A percentile compares a stretch with the other conserved stretches of the same genome.
Evolutionary conservation across 108 stramenopile species (phyloP).

Genomic region (Skeletonema marinoi): DNA sequence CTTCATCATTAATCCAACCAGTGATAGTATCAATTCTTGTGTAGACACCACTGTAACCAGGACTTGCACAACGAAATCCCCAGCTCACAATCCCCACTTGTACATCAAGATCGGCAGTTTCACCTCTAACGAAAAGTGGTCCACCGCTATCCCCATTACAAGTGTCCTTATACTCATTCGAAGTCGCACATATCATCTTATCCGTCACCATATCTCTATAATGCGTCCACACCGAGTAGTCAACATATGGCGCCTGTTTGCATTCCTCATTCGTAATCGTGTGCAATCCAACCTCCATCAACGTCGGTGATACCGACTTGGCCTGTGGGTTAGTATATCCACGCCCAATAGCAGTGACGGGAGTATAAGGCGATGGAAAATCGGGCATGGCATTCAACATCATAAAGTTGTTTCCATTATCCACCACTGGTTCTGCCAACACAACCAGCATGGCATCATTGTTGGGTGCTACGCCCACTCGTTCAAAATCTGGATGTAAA

Average conservation of each 20-base stretch:
- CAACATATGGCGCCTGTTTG: background rate
- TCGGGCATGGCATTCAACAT: background rate
- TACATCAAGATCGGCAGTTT: background rate
- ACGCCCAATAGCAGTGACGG: background rate
- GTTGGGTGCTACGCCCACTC: background rate
- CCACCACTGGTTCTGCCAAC: background rate
- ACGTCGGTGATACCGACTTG: background rate
- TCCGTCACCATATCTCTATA: conserved; percentile 6
- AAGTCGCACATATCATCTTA: background rate
- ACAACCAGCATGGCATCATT: background rate
- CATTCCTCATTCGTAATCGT: background rate
- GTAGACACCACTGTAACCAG: conserved; percentile 10
- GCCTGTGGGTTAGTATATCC: background rate
- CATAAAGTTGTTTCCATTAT: background rate
- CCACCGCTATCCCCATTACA: background rate
- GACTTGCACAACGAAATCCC: background rate
- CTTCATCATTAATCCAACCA: background rate
- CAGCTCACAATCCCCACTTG: conserved; percentile 21
- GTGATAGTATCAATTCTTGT: background rate
- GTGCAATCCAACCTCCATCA: conserved; percentile 2
- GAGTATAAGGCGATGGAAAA: background rate
- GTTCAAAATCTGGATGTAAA: background rate
- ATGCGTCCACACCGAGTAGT: background rate
- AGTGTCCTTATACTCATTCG: background rate
- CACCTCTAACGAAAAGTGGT: background rate